Evolutionary conservation across 306 rosid genomes (phyloP).

Genomic region (Astragalus membranaceus): DNA sequence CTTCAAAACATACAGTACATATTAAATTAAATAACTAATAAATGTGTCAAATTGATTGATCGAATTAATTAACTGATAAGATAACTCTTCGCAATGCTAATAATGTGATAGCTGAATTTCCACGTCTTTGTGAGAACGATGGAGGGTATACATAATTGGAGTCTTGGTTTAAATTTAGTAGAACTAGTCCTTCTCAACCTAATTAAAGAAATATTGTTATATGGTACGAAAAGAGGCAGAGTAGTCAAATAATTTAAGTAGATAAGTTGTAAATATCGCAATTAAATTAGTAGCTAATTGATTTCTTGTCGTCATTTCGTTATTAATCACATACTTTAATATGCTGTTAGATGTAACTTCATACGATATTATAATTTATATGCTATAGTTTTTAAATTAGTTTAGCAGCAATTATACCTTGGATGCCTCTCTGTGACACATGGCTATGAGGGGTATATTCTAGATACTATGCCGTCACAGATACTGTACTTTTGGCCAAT

Average conservation of each 20-base stretch:
- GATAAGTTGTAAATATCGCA: slow-evolving; percentile 31
- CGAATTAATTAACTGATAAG: slow-evolving; percentile 20
- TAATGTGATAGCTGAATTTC: slow-evolving; percentile 15
- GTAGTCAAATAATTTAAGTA: background rate
- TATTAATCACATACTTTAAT: slow-evolving; percentile 6
- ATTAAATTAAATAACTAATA: slow-evolving; percentile 16
- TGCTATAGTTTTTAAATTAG: background rate
- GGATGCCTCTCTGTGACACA: slow-evolving; percentile 27
- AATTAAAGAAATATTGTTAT: background rate
- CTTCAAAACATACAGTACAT: slow-evolving; percentile 14
- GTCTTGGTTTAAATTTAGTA: background rate
- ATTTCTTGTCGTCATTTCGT: slow-evolving; percentile 25
- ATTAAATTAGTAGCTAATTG: slow-evolving; percentile 10
- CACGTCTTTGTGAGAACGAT: slow-evolving; percentile 24
- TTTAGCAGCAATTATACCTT: slow-evolving; percentile 27
- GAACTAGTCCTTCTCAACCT: slow-evolving; percentile 6
- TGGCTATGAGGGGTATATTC: slow-evolving; percentile 32
- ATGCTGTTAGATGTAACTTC: slow-evolving; percentile 19
- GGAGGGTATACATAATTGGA: background rate
- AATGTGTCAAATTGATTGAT: slow-evolving; percentile 23
- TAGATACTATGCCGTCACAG: slow-evolving; percentile 23
- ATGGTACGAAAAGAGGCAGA: slow-evolving; percentile 17
- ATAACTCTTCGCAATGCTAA: background rate
- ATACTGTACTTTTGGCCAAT: slow-evolving; percentile 16
- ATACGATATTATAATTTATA: slow-evolving; percentile 5